Percentiles rank a stretch among this genome's conserved stretches.
Evolutionary conservation across 352 stramenopile species (phyloP).

Genomic region (Phytophthora ohioensis): DNA sequence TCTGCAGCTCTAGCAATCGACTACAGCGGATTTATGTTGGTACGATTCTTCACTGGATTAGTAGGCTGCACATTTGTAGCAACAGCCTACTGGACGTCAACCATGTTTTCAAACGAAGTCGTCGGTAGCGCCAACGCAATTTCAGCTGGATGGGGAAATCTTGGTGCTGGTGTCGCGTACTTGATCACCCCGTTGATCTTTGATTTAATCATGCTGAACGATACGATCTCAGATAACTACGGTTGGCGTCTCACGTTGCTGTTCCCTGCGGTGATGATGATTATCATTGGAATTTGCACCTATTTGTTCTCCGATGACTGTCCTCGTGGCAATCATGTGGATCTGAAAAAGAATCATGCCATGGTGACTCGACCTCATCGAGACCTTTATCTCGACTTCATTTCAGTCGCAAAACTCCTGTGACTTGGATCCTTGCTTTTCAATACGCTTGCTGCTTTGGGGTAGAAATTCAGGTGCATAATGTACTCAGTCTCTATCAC

Average conservation of each 20-base stretch:
- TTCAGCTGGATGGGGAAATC: constrained; percentile 93
- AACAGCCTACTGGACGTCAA: constrained; percentile 93
- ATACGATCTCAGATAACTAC: constrained; percentile 56
- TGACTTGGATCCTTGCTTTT: constrained; percentile 81
- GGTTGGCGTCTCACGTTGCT: constrained; percentile 91
- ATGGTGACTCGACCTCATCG: constrained; percentile 22
- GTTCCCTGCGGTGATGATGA: constrained; percentile 85
- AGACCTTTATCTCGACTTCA: constrained; percentile 32
- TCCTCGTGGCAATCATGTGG: constrained; percentile 22
- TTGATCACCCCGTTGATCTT: constrained; percentile 90
- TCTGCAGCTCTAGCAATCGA: constrained; percentile 78
- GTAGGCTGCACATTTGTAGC: constrained; percentile 93
- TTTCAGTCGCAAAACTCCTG: constrained; percentile 52
- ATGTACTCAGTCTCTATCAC: constrained; percentile 92
- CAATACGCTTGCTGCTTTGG: constrained; percentile 87
- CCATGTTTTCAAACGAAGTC: constrained; percentile 94
- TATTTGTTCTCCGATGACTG: constrained; percentile 37
- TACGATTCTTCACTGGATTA: constrained; percentile 94
- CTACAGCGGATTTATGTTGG: constrained; percentile 70
- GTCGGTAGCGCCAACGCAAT: constrained; percentile 94
- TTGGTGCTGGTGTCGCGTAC: constrained; percentile 90
- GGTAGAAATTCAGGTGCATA: constrained; percentile 95
- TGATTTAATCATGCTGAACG: constrained; percentile 75
- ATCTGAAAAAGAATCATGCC: constrained; percentile 23
- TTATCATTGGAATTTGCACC: constrained; percentile 66